Evolutionary conservation across 495 filamentous ascomycete genomes (phyloP).

Genomic region (Aspergillus olivimuriae): DNA sequence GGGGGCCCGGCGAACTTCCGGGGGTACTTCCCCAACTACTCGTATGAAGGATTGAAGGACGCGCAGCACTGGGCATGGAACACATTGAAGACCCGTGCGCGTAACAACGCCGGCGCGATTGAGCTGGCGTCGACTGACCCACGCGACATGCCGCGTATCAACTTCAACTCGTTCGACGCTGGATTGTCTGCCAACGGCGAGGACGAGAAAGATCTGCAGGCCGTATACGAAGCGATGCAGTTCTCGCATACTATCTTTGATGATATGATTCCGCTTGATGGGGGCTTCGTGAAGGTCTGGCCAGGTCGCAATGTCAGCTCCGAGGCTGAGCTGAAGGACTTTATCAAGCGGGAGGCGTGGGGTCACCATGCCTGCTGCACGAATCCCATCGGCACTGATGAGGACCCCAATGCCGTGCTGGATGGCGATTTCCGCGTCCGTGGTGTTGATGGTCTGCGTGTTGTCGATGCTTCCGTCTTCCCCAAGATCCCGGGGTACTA

Average conservation of each 20-base stretch:
- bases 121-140: conserved; percentile 44
- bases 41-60: conserved; percentile 20
- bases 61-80: conserved; percentile 42
- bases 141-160: conserved; percentile 48
- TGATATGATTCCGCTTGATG: conserved; percentile 24
- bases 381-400: conserved; percentile 49
- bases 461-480: conserved; percentile 56
- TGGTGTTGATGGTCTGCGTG: conserved; percentile 49
- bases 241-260: conserved; percentile 36
- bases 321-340: conserved; percentile 37
- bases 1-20: conserved; percentile 48
- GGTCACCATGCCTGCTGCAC: conserved; percentile 57
- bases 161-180: conserved; percentile 51
- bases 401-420: conserved; percentile 50
- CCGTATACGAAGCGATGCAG: conserved; percentile 41
- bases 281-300: conserved; percentile 38
- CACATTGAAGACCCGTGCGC: conserved; percentile 48
- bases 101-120: conserved; percentile 47
- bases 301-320: conserved; percentile 37
- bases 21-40: conserved; percentile 32
- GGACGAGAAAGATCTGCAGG: conserved; percentile 40
- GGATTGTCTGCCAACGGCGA: too few relatives aligned
- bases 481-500: conserved; percentile 56
- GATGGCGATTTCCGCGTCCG: conserved; percentile 53
- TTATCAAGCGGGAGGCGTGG: conserved; percentile 47